Base-by-base conservation (phyloP, 2,329 filamentous ascomycete genomes). In the Acephala macrosclerotiorum region DNA sequence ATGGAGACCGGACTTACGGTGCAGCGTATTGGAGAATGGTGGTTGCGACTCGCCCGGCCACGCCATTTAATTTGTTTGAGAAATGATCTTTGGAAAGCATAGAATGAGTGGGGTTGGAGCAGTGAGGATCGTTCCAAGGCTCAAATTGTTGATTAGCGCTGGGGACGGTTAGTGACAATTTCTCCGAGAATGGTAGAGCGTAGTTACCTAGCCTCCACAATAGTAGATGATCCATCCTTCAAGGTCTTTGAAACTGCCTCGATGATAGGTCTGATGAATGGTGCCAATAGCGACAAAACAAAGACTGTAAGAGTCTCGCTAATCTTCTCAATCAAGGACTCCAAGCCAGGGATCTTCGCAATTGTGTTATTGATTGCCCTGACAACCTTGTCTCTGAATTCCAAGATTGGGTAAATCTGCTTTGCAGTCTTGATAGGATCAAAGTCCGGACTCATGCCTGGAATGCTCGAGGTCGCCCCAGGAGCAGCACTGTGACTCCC, bases 301-400 rank as follows among this genome's bases (percentile, higher is more conserved):
- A 98, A 98, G 7, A 97, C 85, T 0, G 95, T 97, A 47, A 99
- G 83, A 1, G 92, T 95, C 80, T 99, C 96, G 63, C 91, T 93
- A 73, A 99, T 97, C 73, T 93, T 95, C 70, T 98, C 95, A 25
- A 98, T 88, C n/a, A 97, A 83, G 67, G 90, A 85, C 79, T 97
- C 93, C 3, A 99, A 84, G 0, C 95, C 95, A 0, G 96, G 96
- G 45, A 99, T 91, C 81, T 96, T 97, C 73, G 94, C 89, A 71
- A 98, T 93, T 60, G 94, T 91, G 45, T 88, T 87, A 75, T 89
- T 93, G 78, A 99, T 94, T 47, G 90, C 87, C 72, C 93, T 93
- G 59, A 97, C 94, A 62, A 99, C 94, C 75, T 91, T 96, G 82
- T 99, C 96, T 66, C 95, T 88, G 83, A 98, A 99, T 66, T 92